These are phyloP conservation scores for Phoma herbarum DNA, from an alignment of 2,329 filamentous ascomycete species.

Conservation along the genomic window DNA sequence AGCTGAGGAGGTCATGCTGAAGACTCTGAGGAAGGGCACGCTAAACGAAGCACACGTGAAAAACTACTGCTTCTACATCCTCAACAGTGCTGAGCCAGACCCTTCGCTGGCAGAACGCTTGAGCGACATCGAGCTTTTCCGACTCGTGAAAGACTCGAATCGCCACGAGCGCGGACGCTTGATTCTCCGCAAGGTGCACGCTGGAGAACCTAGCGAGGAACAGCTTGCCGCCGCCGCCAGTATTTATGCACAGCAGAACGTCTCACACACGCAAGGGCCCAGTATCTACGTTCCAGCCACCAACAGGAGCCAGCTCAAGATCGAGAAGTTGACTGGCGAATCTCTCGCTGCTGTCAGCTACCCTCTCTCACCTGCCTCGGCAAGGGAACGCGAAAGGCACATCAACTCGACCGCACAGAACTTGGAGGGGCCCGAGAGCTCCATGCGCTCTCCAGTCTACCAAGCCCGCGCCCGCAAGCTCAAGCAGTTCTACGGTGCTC, in stretches of 20 bases:
- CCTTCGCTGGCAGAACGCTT: constrained; percentile 82
- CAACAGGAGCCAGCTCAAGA: constrained; percentile 83
- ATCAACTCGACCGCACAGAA: constrained; percentile 62
- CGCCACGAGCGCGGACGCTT: constrained; percentile 88
- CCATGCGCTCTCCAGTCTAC: constrained; percentile 46
- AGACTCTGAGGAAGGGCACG: constrained; percentile 86
- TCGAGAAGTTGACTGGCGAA: constrained; percentile 89
- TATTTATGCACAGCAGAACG: constrained; percentile 84
- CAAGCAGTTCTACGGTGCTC: constrained; percentile 86
- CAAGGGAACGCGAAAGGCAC: constrained; percentile 71
- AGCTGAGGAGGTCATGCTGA: constrained; percentile 90
- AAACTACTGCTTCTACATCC: constrained; percentile 96
- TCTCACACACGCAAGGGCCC: constrained; percentile 69
- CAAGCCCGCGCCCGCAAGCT: constrained; percentile 62
- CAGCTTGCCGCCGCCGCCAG: constrained; percentile 88
- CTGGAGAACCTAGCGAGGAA: constrained; percentile 85
- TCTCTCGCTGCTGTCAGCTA: constrained; percentile 85
- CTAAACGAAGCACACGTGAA: constrained; percentile 89
- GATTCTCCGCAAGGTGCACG: constrained; percentile 91
- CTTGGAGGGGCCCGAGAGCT: constrained; percentile 53
- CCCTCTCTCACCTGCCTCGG: constrained; percentile 81
- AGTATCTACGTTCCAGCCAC: constrained; percentile 67
- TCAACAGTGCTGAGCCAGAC: constrained; percentile 85
- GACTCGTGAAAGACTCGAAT: constrained; percentile 86
- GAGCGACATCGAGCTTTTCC: constrained; percentile 86